Evolutionary conservation across 1,284 basidiomycete genomes (phyloP).

Genomic region (Moesziomyces sp.): DNA sequence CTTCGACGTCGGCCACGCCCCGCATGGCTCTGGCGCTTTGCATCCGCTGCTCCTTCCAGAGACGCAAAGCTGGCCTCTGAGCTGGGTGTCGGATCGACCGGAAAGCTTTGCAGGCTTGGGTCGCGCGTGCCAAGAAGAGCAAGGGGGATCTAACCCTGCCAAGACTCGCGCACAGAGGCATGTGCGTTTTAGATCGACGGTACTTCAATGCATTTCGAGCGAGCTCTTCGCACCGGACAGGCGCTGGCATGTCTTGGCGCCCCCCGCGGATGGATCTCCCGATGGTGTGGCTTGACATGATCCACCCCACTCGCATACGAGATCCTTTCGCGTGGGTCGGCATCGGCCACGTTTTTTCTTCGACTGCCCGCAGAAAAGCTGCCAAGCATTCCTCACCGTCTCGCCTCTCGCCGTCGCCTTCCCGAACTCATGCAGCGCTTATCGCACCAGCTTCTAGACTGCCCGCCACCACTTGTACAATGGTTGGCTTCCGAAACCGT

Average conservation of each 20-base stretch:
- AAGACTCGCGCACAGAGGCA: neutral
- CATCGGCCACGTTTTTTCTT: neutral
- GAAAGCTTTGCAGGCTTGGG: too few relatives aligned
- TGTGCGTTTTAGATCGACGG: neutral
- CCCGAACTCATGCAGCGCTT: neutral
- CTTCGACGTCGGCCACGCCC: neutral
- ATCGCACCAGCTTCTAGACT: neutral
- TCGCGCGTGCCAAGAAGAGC: neutral
- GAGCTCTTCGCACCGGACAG: too few relatives aligned
- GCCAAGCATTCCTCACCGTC: constrained; percentile 21
- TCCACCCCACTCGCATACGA: neutral
- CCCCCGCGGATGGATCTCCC: neutral
- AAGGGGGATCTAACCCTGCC: neutral
- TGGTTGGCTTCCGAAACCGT: neutral
- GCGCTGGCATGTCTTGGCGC: neutral
- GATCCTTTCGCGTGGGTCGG: neutral
- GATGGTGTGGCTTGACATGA: neutral
- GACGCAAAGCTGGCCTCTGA: too few relatives aligned
- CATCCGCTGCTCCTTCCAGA: too few relatives aligned
- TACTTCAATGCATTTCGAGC: neutral
- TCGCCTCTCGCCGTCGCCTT: constrained; percentile 1
- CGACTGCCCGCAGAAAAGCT: neutral
- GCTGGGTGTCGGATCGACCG: too few relatives aligned
- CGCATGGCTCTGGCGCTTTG: neutral
- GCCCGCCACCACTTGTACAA: neutral